Evolutionary conservation across 495 filamentous ascomycete species (phyloP).

Genomic region (Aspergillus asperescens): DNA sequence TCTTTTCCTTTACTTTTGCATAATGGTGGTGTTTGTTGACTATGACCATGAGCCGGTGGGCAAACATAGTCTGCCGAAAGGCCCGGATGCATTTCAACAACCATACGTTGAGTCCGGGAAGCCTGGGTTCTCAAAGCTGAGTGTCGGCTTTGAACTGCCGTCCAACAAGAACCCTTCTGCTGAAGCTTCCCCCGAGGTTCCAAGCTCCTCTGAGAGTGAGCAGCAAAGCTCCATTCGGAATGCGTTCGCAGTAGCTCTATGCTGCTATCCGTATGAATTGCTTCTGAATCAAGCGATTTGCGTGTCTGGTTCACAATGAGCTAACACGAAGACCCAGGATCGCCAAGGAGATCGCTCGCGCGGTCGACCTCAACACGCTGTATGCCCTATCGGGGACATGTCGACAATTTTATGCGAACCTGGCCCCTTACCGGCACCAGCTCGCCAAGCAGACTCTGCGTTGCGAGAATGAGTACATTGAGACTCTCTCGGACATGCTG

Average conservation of each 20-base stretch:
- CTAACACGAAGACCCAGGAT: slow-evolving; percentile 52
- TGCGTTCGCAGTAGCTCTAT: slow-evolving; percentile 69
- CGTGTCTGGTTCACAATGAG: slow-evolving; percentile 15
- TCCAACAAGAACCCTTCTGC: slow-evolving; percentile 10
- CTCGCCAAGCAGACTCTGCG: slow-evolving; percentile 69
- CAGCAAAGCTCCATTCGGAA: slow-evolving; percentile 58
- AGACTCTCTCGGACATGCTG: slow-evolving; percentile 37
- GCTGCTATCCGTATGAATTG: slow-evolving; percentile 79
- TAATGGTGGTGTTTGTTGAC: slow-evolving; percentile 47
- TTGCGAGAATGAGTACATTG: slow-evolving; percentile 64
- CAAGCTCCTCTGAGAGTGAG: slow-evolving; percentile 17
- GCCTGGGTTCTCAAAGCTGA: slow-evolving; percentile 25
- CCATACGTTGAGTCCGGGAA: slow-evolving; percentile 20
- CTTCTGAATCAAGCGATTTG: slow-evolving; percentile 16
- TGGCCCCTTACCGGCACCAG: slow-evolving; percentile 68
- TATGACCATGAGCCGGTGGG: slow-evolving; percentile 34
- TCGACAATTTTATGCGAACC: slow-evolving; percentile 66
- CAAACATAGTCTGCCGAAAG: slow-evolving; percentile 19
- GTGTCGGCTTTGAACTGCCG: slow-evolving; percentile 8
- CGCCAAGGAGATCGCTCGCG: slow-evolving; percentile 63
- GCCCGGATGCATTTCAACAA: slow-evolving; percentile 14
- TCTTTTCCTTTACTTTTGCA: slow-evolving; percentile 8
- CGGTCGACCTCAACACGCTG: slow-evolving; percentile 79
- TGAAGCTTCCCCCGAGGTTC: slow-evolving; percentile 3
- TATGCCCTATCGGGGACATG: slow-evolving; percentile 75